Percentiles rank a stretch among this genome's conserved stretches.
These are phyloP conservation scores for Myxozyma lipomycoides DNA, from an alignment of 805 yeast species.

Conservation along the genomic window DNA sequence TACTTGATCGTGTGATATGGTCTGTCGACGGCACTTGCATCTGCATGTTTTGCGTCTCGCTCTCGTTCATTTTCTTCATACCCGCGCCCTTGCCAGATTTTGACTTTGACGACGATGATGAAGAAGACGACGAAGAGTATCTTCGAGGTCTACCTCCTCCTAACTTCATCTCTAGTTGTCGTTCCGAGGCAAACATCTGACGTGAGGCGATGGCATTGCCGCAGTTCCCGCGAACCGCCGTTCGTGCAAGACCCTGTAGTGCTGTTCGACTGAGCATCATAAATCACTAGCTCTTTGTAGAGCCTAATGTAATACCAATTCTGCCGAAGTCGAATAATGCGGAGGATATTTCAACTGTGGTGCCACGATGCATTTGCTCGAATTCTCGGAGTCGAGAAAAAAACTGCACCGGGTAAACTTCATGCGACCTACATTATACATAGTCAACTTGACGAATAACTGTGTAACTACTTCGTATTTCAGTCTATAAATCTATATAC, in stretches of 20 bases:
- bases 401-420: too few relatives aligned
- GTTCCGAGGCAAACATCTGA: conserved; percentile 14
- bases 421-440: too few relatives aligned
- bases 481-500: too few relatives aligned
- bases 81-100: conserved; percentile 4
- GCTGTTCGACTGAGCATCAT: neutral
- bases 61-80: conserved; percentile 2
- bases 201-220: neutral
- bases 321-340: too few relatives aligned
- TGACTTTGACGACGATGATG: conserved; percentile 7
- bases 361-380: too few relatives aligned
- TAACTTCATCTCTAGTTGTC: neutral
- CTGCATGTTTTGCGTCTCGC: conserved; percentile 1
- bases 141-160: conserved; percentile 2
- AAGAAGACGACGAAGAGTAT: conserved; percentile 15
- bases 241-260: neutral
- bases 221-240: neutral
- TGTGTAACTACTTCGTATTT: too few relatives aligned
- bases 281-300: too few relatives aligned
- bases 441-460: too few relatives aligned
- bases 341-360: too few relatives aligned
- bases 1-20: conserved; percentile 9
- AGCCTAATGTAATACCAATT: too few relatives aligned
- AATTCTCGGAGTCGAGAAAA: too few relatives aligned
- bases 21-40: conserved; percentile 5